Conservation (phyloP, 768 basidiomycete species). For the Galerina marginata region DNA sequence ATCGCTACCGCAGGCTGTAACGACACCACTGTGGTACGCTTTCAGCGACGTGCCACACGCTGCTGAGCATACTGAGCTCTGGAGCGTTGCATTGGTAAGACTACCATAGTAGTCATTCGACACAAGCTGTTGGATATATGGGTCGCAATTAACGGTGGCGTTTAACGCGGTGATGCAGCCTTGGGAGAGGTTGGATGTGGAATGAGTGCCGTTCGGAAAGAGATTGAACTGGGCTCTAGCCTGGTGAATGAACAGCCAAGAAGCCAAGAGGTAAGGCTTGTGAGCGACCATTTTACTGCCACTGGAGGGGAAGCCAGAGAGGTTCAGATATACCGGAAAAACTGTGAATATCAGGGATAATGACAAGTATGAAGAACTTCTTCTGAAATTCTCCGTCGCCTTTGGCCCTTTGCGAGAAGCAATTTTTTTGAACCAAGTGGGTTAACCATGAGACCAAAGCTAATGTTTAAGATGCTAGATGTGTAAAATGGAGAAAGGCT, state of each 20-base stretch:
- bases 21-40: not conserved
- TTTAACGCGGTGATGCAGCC: not conserved
- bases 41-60: not conserved
- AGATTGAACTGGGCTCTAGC: not conserved
- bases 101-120: not conserved
- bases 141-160: not conserved
- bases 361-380: too few species aligned
- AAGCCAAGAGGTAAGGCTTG: not conserved
- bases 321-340: too few species aligned
- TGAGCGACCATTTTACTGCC: not conserved
- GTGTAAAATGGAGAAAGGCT: too few species aligned
- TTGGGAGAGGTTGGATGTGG: not conserved
- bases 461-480: too few species aligned
- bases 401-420: too few species aligned
- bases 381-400: too few species aligned
- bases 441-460: too few species aligned
- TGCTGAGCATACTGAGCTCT: not conserved
- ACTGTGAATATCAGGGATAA: too few species aligned
- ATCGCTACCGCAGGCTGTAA: not conserved
- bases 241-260: not conserved
- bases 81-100: not conserved
- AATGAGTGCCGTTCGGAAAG: not conserved
- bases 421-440: too few species aligned
- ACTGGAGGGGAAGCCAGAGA: not conserved
- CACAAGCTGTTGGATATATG: constrained; percentile 2